Base-by-base conservation (phyloP, 495 filamentous ascomycete genomes). In the Copromyces sp. region DNA sequence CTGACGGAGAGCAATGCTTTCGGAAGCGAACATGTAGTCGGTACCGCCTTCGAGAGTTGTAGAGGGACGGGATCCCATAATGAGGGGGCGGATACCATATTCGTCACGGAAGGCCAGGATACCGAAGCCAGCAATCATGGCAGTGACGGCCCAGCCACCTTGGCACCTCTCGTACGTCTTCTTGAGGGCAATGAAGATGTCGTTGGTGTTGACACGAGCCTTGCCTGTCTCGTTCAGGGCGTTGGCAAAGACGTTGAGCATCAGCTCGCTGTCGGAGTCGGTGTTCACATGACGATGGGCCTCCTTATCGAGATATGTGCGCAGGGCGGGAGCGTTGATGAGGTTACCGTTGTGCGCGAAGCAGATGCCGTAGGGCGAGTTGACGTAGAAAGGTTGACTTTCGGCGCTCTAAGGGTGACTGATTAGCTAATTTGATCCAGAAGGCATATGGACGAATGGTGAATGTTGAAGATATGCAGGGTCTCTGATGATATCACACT, bases 1-100 rank as follows among this genome's bases (percentile, higher is more conserved):
- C 77, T 97, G 94, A 70, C 90, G 87, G 53, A 99, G 84, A 68
- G 95, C 95, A 73, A 98, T 92, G 40, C 92, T 95, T 82, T 99
- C 95, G n/a, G 94, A 97, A 0, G 95, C 93, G 85, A 99, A 90
- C 92, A 98, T 96, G 83, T 98, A 99, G 82, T 98, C 95, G 70
- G 79, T 92, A 29, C 91, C 91, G 0, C 88, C 86, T 70, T 86
- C 84, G n/a, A 90, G 78, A 9, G 82, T 88, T 24, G 80, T 77
- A 0, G 91, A 92, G 4, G 87, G 87, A 47, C 92, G 87, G 75
- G 89, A 91, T 61, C 95, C 95, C 6, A 98, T 84, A 47, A 94
- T 87, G 69, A 99, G 86, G 1, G 95, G 95, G 39, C 95, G 91
- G 74, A 99, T 99, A 75, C 94, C 95, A 76, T 95, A 89, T 9